Evolutionary conservation across 352 stramenopile species (phyloP).

Genomic region (Blastocystis sp.): DNA sequence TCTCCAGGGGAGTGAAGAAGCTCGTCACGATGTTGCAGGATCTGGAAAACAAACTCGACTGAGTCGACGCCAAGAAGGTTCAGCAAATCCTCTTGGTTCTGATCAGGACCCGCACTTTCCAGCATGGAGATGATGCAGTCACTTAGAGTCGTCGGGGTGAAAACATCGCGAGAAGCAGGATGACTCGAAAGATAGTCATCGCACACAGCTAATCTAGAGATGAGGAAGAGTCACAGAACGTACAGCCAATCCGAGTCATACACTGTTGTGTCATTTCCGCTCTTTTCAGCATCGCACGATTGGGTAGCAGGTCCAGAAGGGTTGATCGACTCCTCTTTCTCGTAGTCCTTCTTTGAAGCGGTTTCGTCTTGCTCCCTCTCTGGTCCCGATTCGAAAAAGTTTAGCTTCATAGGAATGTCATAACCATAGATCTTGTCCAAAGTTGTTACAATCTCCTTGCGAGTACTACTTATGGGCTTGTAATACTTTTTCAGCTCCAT

Average conservation of each 20-base stretch:
- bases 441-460: slow-evolving; percentile 10
- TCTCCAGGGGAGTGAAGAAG: slow-evolving; percentile 3
- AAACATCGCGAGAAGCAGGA: slow-evolving; percentile 24
- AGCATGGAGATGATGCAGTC: slow-evolving; percentile 58
- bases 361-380: not conserved
- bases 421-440: slow-evolving; percentile 9
- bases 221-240: not conserved
- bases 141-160: not conserved
- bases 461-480: not conserved
- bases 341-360: not conserved
- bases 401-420: slow-evolving; percentile 2
- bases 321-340: not conserved
- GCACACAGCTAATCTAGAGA: not conserved
- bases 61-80: slow-evolving; percentile 36
- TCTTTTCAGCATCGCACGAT: not conserved
- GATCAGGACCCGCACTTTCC: not conserved
- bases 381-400: not conserved
- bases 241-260: slow-evolving; percentile 52
- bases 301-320: not conserved
- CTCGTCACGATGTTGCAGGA: slow-evolving; percentile 13
- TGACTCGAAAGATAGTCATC: slow-evolving; percentile 19
- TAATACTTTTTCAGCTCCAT: slow-evolving; percentile 37
- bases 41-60: slow-evolving; percentile 29
- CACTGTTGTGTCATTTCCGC: not conserved
- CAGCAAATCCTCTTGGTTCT: slow-evolving; percentile 53